These are phyloP conservation scores for Cladosporium halotolerans DNA, from an alignment of 2,329 filamentous ascomycete genomes.

Conservation along the genomic window DNA sequence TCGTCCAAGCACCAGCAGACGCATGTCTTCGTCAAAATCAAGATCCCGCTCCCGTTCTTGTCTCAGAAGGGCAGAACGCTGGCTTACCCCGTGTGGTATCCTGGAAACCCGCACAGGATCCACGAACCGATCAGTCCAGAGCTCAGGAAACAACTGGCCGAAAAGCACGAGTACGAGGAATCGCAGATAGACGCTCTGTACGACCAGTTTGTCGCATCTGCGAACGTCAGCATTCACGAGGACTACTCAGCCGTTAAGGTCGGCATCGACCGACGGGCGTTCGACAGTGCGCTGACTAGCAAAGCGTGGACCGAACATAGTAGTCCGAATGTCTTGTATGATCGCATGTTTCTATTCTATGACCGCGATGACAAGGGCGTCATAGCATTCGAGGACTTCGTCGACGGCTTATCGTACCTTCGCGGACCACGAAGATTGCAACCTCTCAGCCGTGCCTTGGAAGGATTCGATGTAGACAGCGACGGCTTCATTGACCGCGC, in stretches of 20 bases:
- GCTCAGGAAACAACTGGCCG: constrained; percentile 56
- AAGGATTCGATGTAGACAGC: constrained; percentile 83
- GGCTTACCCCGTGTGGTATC: constrained; percentile 78
- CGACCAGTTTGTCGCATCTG: constrained; percentile 95
- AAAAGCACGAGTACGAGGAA: constrained; percentile 55
- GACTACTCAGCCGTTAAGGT: constrained; percentile 72
- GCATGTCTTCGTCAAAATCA: constrained; percentile 95
- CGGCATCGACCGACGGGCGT: constrained; percentile 87
- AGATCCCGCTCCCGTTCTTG: constrained; percentile 79
- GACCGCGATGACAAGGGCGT: constrained; percentile 83
- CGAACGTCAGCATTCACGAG: constrained; percentile 73
- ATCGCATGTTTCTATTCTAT: constrained; percentile 95
- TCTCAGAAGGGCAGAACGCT: constrained; percentile 53
- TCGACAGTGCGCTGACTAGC: constrained; percentile 75
- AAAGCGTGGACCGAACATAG: constrained; percentile 60
- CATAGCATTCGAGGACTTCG: constrained; percentile 88
- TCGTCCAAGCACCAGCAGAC: constrained; percentile 65
- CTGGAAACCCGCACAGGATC: constrained; percentile 72
- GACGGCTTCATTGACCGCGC: constrained; percentile 80
- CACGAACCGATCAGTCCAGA: constrained; percentile 59
- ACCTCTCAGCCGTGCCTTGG: constrained; percentile 68
- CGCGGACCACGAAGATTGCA: constrained; percentile 55
- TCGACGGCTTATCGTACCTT: constrained; percentile 68
- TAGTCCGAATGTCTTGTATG: constrained; percentile 82
- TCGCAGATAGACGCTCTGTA: constrained; percentile 88